Percentiles rank a stretch among this genome's conserved stretches.
Evolutionary conservation across 495 filamentous ascomycete species (phyloP).

Genomic region (Penicillium fimorum): DNA sequence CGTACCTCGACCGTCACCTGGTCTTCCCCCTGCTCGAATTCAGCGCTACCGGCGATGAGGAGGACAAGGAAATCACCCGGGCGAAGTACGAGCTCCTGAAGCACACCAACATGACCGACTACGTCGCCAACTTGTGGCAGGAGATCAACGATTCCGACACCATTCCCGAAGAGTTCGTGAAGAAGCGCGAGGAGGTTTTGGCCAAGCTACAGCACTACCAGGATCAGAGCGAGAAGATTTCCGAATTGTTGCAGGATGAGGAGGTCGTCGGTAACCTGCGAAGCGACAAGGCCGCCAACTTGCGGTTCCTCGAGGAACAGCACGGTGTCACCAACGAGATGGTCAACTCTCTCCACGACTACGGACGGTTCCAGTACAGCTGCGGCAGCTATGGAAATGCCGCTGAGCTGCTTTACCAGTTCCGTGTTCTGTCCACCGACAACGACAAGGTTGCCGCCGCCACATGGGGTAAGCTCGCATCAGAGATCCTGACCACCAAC

Average conservation of each 20-base stretch:
- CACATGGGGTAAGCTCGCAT: conserved; percentile 94
- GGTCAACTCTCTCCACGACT: conserved; percentile 92
- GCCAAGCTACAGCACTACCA: conserved; percentile 74
- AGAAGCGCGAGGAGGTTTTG: conserved; percentile 86
- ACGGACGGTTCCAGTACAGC: conserved; percentile 93
- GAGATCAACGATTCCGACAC: conserved; percentile 78
- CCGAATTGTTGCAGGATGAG: conserved; percentile 76
- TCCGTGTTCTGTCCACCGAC: conserved; percentile 94
- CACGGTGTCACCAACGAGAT: conserved; percentile 91
- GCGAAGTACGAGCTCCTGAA: conserved; percentile 90
- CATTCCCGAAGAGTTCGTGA: conserved; percentile 77
- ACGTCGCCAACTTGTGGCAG: conserved; percentile 82
- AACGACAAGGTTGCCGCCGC: conserved; percentile 94
- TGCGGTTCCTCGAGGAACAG: conserved; percentile 92
- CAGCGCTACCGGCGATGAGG: conserved; percentile 56
- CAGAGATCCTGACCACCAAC: conserved; percentile 85
- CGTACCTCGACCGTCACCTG: conserved; percentile 91
- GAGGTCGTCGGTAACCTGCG: conserved; percentile 84
- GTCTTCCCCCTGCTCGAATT: conserved; percentile 94
- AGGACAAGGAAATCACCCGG: conserved; percentile 67
- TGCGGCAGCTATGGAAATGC: conserved; percentile 89
- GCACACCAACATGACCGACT: conserved; percentile 97
- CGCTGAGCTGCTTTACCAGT: conserved; percentile 87
- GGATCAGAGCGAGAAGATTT: conserved; percentile 82
- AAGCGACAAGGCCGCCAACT: conserved; percentile 94